Base-by-base conservation (phyloP, 2,329 filamentous ascomycete species). In the Arthrobotrys iridis region DNA sequence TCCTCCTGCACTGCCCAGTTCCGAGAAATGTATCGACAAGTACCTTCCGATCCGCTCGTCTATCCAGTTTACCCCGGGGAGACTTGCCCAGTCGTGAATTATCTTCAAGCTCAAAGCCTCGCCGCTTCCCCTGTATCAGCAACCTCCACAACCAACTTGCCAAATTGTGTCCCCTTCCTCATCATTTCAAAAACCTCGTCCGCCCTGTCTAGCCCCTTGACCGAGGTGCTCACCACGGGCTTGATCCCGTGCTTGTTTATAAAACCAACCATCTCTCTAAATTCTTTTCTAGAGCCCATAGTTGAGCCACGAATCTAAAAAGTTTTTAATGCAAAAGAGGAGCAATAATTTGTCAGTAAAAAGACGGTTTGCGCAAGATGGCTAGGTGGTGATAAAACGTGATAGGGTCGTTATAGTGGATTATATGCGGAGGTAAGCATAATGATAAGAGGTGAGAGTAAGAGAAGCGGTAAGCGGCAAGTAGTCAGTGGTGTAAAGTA, bases 261-360 rank as follows among this genome's bases (percentile, higher is more conserved):
- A 83, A 97, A 97, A 0, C 41, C 20, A 15, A 97, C 86, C 93
- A 98, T 97, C 20, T 95, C 92, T n/a, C 85, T 85, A 80, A 97
- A 98, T 83, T 98, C 95, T 80, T 88, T 89, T 46, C 91, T 87
- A 26, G 92, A 96, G 0, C 94, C 94, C 93, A 98, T 97, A 0
- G 93, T 97, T 11, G 88, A 89, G 15, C 95, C 94, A 55, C 87
- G 87, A 26, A 98, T 86, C 59, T 73, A 41, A 22, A 50, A 30
- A 10, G n/a, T n/a, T n/a, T n/a, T 43, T 46, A 15, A 24, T 28
- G 40, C 40, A 28, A 24, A 11, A 50, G 4, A 40, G 26, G 11
- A 43, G 46, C 18, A 30, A 20, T 20, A 40, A 28, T 57, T 58
- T 46, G 22, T 40, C 24, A 37, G 35, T 48, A 55, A 55, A 24